Evolutionary conservation across 345 rosid genomes (phyloP).

Genomic region (Nephelium lappaceum): DNA sequence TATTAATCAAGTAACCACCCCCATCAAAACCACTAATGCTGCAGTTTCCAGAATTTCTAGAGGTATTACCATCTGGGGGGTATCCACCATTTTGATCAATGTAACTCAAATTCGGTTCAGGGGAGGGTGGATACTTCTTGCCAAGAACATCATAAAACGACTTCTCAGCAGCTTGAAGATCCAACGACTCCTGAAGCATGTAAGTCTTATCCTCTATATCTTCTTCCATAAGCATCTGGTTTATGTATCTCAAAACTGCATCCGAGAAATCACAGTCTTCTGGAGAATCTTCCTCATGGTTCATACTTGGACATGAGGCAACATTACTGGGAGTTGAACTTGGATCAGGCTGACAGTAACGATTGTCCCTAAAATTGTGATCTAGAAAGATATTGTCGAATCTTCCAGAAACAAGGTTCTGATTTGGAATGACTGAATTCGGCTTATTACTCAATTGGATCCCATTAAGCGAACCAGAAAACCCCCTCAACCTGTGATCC

Average conservation of each 20-base stretch:
- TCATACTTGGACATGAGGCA: conserved; percentile 13
- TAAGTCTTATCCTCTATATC: conserved; percentile 76
- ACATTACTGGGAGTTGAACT: conserved; percentile 16
- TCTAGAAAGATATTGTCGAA: conserved; percentile 31
- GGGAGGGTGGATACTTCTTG: conserved; percentile 90
- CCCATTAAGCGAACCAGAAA: conserved; percentile 41
- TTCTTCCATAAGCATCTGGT: conserved; percentile 86
- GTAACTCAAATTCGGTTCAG: conserved; percentile 38
- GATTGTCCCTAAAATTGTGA: conserved; percentile 37
- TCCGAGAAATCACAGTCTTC: conserved; percentile 91
- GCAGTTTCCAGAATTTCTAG: conserved; percentile 26
- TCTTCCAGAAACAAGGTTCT: conserved; percentile 39
- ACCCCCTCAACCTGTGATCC: conserved; percentile 55
- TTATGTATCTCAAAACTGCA: conserved; percentile 75
- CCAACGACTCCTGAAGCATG: conserved; percentile 86
- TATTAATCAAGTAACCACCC: conserved; percentile 26
- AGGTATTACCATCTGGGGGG: conserved; percentile 36
- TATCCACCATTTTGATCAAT: conserved; percentile 23
- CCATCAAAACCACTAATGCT: conserved; percentile 12
- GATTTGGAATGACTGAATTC: conserved; percentile 39
- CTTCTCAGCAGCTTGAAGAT: conserved; percentile 86
- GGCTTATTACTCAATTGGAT: conserved; percentile 45
- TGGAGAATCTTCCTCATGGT: conserved; percentile 45
- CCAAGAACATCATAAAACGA: conserved; percentile 89
- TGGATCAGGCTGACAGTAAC: conserved; percentile 30